phyloP scores from a whole-genome alignment of 345 rosid genomes.

The thale cress (Arabidopsis thaliana) region TAIR10.1 NC_003076.8:16430501-16431000 shows the following conservation, averaged over 20 bases:
- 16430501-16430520: background rate
- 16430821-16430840: background rate
- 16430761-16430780: background rate
- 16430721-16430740: background rate
- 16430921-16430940: background rate
- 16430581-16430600: conserved; percentile 13
- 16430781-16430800: background rate
- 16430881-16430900: conserved; percentile 6
- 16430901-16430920: conserved; percentile 39
- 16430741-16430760: conserved; percentile 1
- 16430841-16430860: background rate
- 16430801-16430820: background rate
- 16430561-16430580: background rate
- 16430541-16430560: background rate
- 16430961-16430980: conserved; percentile 30
- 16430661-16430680: background rate
- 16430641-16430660: background rate
- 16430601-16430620: background rate
- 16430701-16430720: background rate
- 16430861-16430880: conserved; percentile 13
- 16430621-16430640: background rate
- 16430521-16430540: conserved; percentile 6
- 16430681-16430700: conserved; percentile 1
- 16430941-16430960: conserved; percentile 20
- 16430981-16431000: conserved; percentile 10